These are phyloP conservation scores for Fusarium lateritium DNA, from an alignment of 2,329 filamentous ascomycete genomes.

Conservation along the genomic window DNA sequence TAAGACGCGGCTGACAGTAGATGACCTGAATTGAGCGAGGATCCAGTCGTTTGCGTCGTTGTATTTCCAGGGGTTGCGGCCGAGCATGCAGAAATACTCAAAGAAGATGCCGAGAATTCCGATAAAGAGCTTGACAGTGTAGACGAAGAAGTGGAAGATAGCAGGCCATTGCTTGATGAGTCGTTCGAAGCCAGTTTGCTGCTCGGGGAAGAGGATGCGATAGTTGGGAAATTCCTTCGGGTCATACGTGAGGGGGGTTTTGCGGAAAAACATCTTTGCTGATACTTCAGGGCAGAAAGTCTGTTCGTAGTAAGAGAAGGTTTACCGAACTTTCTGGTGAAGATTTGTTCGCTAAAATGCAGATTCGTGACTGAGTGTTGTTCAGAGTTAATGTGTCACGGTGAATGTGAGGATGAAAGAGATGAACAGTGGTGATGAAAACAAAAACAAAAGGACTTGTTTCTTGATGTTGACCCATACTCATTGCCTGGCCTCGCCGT, in stretches of 20 bases:
- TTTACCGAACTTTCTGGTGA: no score
- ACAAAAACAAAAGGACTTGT: background rate
- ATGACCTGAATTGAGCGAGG: constrained; percentile 14
- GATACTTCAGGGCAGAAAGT: background rate
- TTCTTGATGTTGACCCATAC: background rate
- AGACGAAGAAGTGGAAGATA: constrained; percentile 7
- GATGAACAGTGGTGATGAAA: background rate
- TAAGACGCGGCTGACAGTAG: constrained; percentile 8
- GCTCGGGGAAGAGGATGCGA: constrained; percentile 18
- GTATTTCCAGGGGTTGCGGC: constrained; percentile 16
- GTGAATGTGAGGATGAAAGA: constrained; percentile 17
- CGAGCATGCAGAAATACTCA: constrained; percentile 23
- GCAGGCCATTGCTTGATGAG: constrained; percentile 15
- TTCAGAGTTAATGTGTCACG: background rate
- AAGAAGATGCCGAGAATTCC: constrained; percentile 17
- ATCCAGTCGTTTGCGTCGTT: constrained; percentile 27
- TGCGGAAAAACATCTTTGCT: constrained; percentile 23
- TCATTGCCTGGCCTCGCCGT: background rate
- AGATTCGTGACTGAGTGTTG: constrained; percentile 4
- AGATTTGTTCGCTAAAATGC: background rate
- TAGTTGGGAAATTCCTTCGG: constrained; percentile 39
- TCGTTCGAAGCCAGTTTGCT: constrained; percentile 11
- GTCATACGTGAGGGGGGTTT: constrained; percentile 26
- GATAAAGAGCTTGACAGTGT: constrained; percentile 12
- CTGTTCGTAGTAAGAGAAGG: background rate